Base-by-base conservation (phyloP, 371 early-diverging fungal genomes). In the Scutellospora calospora region DNA sequence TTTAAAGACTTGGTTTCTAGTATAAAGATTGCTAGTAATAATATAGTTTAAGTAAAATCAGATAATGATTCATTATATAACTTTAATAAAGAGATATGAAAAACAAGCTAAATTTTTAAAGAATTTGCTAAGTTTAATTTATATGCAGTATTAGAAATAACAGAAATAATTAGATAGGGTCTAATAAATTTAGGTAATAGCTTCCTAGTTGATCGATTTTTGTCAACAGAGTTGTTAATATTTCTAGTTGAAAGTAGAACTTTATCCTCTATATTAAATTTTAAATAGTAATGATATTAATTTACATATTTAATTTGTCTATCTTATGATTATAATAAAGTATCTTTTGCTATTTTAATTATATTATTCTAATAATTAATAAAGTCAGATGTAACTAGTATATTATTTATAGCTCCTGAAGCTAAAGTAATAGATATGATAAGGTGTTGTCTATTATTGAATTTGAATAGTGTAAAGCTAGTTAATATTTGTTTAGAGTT, bases 401-500 rank as follows among this genome's bases (percentile, higher is more conserved):
- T n/a, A n/a, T n/a, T n/a, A n/a, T n/a, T n/a, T n/a, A n/a, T n/a
- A n/a, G n/a, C n/a, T n/a, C n/a, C n/a, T n/a, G n/a, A n/a, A n/a
- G n/a, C n/a, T n/a, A n/a, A n/a, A n/a, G n/a, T n/a, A n/a, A 35
- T 38, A n/a, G 11, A 20, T 2, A 49, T 62, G 22, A n/a, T 4
- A 18, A 27, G 51, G 41, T 49, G 49, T 71, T 71, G 51, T 4
- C 51, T 25, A 71, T 20, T n/a, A 51, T 71, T 49, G 3, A 71
- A 25, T 71, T 57, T 20, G 12, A 31, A 57, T 57, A 38, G 59
- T 75, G 5, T 12, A 2, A 33, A 12, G 2, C 3, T n/a, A n/a
- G n/a, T n/a, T n/a, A n/a, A n/a, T n/a, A 79, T 33, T 16, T 89
- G 83, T 12, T 55, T 55, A 71, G 0, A 85, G 20, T 59, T 87